Evolutionary conservation across 495 filamentous ascomycete genomes (phyloP).

Genomic region (Symbiotaphrina buchneri): DNA sequence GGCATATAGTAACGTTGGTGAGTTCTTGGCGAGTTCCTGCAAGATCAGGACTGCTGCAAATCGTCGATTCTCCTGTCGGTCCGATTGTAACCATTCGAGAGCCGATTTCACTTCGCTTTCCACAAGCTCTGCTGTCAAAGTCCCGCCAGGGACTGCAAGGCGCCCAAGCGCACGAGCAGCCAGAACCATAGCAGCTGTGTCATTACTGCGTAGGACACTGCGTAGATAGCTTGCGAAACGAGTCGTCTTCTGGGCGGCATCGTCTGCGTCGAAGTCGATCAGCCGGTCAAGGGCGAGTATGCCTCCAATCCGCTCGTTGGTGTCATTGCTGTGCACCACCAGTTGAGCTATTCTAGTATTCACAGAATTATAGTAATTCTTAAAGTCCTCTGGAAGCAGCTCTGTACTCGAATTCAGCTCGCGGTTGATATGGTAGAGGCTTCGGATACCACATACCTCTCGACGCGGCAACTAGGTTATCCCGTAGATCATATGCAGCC

Average conservation of each 20-base stretch:
- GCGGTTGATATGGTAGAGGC: background rate
- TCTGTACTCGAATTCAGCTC: constrained; percentile 23
- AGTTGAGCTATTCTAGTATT: constrained; percentile 53
- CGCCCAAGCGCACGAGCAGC: constrained; percentile 75
- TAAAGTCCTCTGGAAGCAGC: constrained; percentile 53
- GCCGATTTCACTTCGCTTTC: constrained; percentile 91
- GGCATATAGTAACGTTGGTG: constrained; percentile 78
- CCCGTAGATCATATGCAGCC: constrained; percentile 23
- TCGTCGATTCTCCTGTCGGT: constrained; percentile 73
- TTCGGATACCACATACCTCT: constrained; percentile 15
- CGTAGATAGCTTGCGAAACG: constrained; percentile 81
- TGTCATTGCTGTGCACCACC: constrained; percentile 57
- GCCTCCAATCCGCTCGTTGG: constrained; percentile 71
- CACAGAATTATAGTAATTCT: constrained; percentile 55
- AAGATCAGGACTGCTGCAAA: constrained; percentile 84
- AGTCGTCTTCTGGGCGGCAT: constrained; percentile 81
- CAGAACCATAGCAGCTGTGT: constrained; percentile 64
- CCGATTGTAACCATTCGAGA: constrained; percentile 88
- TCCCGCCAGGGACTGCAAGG: constrained; percentile 77
- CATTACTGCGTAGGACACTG: constrained; percentile 67
- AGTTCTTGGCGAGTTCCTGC: constrained; percentile 71
- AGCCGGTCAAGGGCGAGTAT: constrained; percentile 79
- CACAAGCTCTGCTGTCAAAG: constrained; percentile 85
- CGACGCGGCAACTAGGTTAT: constrained; percentile 24
- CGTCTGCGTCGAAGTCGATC: constrained; percentile 89